phyloP scores from a whole-genome alignment of 805 yeast species.

The Starmerella bacillaris region DNA sequence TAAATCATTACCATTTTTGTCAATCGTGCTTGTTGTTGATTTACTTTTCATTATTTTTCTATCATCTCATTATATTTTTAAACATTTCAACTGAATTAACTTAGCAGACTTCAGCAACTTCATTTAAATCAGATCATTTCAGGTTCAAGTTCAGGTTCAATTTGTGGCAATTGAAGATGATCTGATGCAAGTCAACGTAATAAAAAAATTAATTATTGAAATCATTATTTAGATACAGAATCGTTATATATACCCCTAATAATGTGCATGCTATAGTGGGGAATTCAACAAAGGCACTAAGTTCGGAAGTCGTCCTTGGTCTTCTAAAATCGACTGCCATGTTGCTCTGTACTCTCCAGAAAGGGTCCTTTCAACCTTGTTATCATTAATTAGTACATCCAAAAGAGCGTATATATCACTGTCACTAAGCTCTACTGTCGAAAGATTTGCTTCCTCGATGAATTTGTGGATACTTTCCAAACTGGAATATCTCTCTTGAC shows the following conservation, averaged over 20 bases:
- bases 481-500: conserved; percentile 46
- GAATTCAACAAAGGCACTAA: conserved; percentile 9
- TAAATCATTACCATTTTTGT: too few relatives aligned
- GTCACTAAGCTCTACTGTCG: conserved; percentile 60
- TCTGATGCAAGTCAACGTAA: too few relatives aligned
- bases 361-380: conserved; percentile 50
- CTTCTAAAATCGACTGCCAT: conserved; percentile 35
- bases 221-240: too few relatives aligned
- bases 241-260: too few relatives aligned
- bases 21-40: too few relatives aligned
- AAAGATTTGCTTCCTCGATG: conserved; percentile 51
- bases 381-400: conserved; percentile 76
- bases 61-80: background rate
- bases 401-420: conserved; percentile 66
- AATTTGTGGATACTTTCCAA: conserved; percentile 61
- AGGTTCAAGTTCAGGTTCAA: too few relatives aligned
- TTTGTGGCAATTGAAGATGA: too few relatives aligned
- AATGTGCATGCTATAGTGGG: too few relatives aligned
- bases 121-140: too few relatives aligned
- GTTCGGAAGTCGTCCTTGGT: conserved; percentile 13
- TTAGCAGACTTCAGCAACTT: too few relatives aligned
- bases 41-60: background rate
- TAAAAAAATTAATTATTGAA: too few relatives aligned
- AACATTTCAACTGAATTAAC: background rate
- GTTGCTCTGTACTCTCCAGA: conserved; percentile 58